phyloP scores from a whole-genome alignment of 1,139 yeast species.

The Diutina sp. region DNA sequence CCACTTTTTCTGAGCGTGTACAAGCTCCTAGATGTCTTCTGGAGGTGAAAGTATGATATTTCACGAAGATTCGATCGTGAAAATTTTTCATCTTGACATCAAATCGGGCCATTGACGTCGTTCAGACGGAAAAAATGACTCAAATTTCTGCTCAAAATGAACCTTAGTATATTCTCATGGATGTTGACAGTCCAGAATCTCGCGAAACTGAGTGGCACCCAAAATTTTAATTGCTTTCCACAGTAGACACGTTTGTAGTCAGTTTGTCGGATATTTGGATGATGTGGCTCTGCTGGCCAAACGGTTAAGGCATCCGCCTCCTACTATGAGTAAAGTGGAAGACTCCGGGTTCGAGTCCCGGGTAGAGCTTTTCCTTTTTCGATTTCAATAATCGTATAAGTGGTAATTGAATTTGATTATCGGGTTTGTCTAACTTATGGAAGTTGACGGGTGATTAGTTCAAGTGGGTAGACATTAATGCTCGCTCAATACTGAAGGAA shows the following conservation, averaged over 20 bases:
- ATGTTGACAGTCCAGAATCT: neutral
- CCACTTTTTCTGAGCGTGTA: no score
- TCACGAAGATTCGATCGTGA: no score
- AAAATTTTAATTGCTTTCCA: neutral
- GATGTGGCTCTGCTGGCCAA: conserved; percentile 3
- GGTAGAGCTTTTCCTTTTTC: conserved; percentile 1
- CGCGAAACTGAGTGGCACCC: neutral
- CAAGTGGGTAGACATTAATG: no score
- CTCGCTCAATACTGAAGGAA: no score
- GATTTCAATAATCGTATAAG: no score
- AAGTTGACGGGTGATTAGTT: no score
- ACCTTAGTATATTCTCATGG: neutral
- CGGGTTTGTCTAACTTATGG: no score
- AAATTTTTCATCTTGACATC: no score
- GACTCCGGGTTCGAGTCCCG: conserved; percentile 3
- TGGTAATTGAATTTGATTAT: no score
- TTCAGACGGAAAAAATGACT: neutral
- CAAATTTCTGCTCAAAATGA: no score
- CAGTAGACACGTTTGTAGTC: neutral
- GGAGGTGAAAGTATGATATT: no score
- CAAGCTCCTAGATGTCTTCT: no score
- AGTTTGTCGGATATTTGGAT: neutral
- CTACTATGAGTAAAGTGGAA: conserved; percentile 1
- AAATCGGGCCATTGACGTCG: neutral
- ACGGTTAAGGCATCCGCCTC: conserved; percentile 3